Conservation (phyloP, 805 yeast species). For the Yamadazyma sp. region DNA sequence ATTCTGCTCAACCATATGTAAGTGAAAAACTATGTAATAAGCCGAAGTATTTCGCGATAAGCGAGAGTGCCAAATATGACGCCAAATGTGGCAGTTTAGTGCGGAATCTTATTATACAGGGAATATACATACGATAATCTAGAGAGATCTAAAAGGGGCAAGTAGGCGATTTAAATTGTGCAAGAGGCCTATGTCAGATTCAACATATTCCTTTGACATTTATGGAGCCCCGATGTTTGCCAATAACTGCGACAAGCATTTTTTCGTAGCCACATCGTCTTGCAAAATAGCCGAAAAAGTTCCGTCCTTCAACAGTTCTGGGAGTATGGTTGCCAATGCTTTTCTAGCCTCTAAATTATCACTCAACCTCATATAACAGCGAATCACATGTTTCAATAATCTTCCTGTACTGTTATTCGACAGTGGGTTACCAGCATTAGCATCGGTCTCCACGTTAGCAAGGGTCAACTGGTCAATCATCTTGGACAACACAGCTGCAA, state of each 20-base stretch:
- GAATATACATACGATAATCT: conserved; percentile 7
- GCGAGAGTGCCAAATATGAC: too few relatives aligned
- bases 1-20: too few relatives aligned
- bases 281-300: conserved; percentile 76
- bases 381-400: conserved; percentile 85
- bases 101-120: conserved; percentile 7
- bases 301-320: conserved; percentile 84
- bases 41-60: too few relatives aligned
- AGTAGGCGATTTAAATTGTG: too few relatives aligned
- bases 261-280: conserved; percentile 86
- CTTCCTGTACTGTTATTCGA: conserved; percentile 61
- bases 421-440: too few relatives aligned
- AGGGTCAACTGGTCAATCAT: conserved; percentile 80
- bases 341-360: conserved; percentile 91
- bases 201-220: conserved; percentile 16
- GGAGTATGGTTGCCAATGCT: conserved; percentile 77
- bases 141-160: too few relatives aligned
- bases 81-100: too few relatives aligned
- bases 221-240: conserved; percentile 59
- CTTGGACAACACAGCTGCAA: conserved; percentile 77
- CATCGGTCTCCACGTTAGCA: conserved; percentile 1
- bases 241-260: conserved; percentile 81
- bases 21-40: too few relatives aligned
- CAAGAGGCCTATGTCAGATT: too few relatives aligned
- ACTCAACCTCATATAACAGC: conserved; percentile 87